These are phyloP conservation scores for Candolleomyces efflorescens DNA, from an alignment of 768 basidiomycete species.

Conservation along the genomic window DNA sequence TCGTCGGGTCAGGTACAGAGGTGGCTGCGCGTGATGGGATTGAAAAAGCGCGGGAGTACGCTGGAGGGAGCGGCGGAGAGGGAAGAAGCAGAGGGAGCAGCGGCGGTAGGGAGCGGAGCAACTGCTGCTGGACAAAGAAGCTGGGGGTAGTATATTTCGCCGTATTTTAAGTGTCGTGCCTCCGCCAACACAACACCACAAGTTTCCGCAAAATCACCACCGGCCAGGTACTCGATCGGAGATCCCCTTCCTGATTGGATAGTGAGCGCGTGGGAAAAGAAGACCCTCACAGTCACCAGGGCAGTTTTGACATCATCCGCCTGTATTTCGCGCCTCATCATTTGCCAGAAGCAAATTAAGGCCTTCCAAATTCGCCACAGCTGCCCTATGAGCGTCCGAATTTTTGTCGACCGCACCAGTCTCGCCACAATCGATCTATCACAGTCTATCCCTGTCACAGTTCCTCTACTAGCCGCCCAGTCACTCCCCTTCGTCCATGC, in stretches of 20 bases:
- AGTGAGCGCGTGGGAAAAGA: neutral
- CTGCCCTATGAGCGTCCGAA: neutral
- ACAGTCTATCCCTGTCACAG: neutral
- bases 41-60: no score
- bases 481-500: neutral
- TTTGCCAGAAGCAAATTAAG: neutral
- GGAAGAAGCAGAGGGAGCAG: neutral
- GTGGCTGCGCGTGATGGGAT: no score
- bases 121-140: no score
- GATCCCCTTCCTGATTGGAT: neutral
- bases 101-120: neutral
- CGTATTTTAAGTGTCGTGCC: slow-evolving; percentile 37
- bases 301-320: neutral
- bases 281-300: neutral
- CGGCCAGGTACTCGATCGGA: slow-evolving; percentile 27
- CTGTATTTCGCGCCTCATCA: neutral
- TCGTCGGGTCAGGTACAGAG: neutral
- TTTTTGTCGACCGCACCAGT: neutral
- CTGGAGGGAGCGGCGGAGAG: neutral
- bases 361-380: neutral
- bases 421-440: neutral
- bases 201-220: slow-evolving; percentile 18
- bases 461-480: slow-evolving; percentile 7
- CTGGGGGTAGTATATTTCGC: slow-evolving; percentile 38
- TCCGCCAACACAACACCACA: no score